These are phyloP conservation scores for Rhynchospora pubera DNA, from an alignment of 176 grass and related monocot genomes.

Conservation along the genomic window DNA sequence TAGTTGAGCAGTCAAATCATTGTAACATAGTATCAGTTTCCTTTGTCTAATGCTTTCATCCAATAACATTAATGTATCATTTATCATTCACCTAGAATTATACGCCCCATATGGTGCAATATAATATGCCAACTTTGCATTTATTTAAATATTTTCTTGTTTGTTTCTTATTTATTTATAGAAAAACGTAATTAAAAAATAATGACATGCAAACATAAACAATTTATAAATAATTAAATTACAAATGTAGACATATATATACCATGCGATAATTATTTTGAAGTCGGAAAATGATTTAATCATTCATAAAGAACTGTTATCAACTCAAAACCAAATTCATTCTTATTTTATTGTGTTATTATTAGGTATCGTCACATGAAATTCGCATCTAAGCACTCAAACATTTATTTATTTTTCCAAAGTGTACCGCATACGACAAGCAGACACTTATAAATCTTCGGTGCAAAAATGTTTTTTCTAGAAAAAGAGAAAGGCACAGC, in stretches of 20 bases:
- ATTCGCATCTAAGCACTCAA: background rate
- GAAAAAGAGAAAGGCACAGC: background rate
- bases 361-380: background rate
- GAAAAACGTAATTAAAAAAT: background rate
- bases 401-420: background rate
- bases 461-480: background rate
- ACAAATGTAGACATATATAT: background rate
- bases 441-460: background rate
- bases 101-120: background rate
- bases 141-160: too few relatives aligned
- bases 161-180: background rate
- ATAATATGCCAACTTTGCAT: background rate
- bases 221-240: too few relatives aligned
- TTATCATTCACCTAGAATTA: background rate
- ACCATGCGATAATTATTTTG: background rate
- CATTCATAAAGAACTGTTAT: background rate
- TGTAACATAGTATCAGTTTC: too few relatives aligned
- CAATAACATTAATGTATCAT: background rate
- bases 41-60: background rate
- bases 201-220: too few relatives aligned
- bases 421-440: background rate
- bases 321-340: background rate
- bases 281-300: background rate
- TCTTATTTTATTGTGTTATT: background rate
- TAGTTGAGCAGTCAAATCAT: too few relatives aligned